phyloP scores from a whole-genome alignment of 164 flowering plant species.

The Chimonanthus salicifolius region DNA sequence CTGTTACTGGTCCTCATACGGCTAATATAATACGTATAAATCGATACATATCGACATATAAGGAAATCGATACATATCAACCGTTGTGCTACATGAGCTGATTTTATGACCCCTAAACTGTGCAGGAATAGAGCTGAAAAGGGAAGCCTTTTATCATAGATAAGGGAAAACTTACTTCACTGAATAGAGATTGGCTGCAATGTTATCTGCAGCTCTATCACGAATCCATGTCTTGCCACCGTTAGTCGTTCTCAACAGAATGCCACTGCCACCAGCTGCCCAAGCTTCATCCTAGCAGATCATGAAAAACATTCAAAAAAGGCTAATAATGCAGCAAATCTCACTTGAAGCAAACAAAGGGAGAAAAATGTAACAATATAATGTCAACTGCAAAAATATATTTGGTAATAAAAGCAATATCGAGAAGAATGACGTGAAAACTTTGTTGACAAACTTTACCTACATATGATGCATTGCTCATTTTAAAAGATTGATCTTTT shows the following conservation, averaged over 20 bases:
- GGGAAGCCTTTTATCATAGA: too few species aligned
- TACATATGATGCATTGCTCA: too few species aligned
- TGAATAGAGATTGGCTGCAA: slow-evolving; percentile 95
- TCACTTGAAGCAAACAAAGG: neutral
- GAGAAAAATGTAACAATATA: neutral
- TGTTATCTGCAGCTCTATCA: slow-evolving; percentile 93
- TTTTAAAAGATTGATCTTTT: too few species aligned
- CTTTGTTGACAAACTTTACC: neutral
- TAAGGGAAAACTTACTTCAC: slow-evolving; percentile 63
- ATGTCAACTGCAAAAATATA: neutral
- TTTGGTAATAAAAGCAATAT: neutral
- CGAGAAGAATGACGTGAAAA: neutral
- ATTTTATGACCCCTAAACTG: too few species aligned
- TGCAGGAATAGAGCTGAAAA: too few species aligned
- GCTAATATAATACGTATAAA: too few species aligned
- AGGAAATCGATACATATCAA: too few species aligned
- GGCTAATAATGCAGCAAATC: too few species aligned
- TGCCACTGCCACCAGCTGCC: slow-evolving; percentile 99
- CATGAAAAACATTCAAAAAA: slow-evolving; percentile 5
- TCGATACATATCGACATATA: too few species aligned
- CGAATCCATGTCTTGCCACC: slow-evolving; percentile 96
- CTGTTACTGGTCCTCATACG: too few species aligned
- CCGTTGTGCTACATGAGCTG: too few species aligned
- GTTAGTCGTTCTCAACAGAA: slow-evolving; percentile 78
- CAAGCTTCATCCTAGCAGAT: slow-evolving; percentile 84